These are phyloP conservation scores for Botrytis deweyae DNA, from an alignment of 2,329 filamentous ascomycete species.

Conservation along the genomic window DNA sequence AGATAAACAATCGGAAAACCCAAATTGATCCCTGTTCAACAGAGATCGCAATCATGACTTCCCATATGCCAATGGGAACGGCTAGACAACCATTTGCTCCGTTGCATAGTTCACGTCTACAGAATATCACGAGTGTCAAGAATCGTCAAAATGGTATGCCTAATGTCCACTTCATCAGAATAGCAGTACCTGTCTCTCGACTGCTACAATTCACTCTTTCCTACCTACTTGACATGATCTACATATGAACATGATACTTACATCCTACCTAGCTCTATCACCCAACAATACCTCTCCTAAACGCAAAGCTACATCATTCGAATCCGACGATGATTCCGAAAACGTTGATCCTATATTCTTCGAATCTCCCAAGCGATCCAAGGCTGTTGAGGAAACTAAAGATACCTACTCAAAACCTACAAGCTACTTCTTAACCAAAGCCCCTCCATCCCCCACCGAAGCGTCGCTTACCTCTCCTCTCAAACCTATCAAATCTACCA, in stretches of 20 bases:
- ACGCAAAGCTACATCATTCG: constrained; percentile 55
- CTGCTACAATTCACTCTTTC: neutral
- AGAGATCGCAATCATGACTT: constrained; percentile 31
- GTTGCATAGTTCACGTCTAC: constrained; percentile 66
- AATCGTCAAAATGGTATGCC: constrained; percentile 70
- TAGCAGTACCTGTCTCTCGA: neutral
- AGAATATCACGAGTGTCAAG: constrained; percentile 71
- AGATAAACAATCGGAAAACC: neutral
- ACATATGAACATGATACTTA: constrained; percentile 31
- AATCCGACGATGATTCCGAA: constrained; percentile 53
- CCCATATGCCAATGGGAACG: constrained; percentile 33
- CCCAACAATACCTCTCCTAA: constrained; percentile 42
- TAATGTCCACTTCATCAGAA: constrained; percentile 11
- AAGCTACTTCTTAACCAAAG: constrained; percentile 37
- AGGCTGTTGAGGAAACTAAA: constrained; percentile 12
- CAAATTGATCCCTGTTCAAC: neutral
- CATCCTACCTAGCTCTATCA: constrained; percentile 24
- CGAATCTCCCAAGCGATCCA: constrained; percentile 51
- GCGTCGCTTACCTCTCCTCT: constrained; percentile 27
- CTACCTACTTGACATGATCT: neutral
- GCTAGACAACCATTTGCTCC: constrained; percentile 71
- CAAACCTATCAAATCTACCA: constrained; percentile 27
- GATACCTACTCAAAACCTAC: constrained; percentile 17
- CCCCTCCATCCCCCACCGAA: constrained; percentile 39
- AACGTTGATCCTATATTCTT: constrained; percentile 60